Evolutionary conservation across 2,329 filamentous ascomycete genomes (phyloP), one percentile per base, ranked within the genome.

Genomic region (Hawksworthiomyces lignivorus): DNA sequence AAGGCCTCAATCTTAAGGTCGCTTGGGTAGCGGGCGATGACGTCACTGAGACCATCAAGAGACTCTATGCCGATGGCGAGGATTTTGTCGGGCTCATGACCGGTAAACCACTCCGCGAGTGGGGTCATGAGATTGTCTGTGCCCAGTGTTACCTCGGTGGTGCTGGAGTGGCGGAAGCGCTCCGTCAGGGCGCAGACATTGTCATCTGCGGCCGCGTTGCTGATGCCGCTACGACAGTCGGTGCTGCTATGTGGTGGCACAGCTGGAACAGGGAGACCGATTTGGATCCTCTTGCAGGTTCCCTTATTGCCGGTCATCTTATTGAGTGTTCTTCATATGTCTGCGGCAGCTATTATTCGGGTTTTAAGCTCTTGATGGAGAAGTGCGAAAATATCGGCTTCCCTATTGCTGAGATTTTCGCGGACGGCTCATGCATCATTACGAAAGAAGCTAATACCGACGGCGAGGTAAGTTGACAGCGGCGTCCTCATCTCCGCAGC

Each of bases 341-440:
- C 4, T 67, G 64, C 5, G 68, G 68, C 0, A 62, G 58, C 0
- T 70, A 71, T 38, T 72, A 69, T 44, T 56, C 65, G 1, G 68
- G 66, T 1, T 67, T 66, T 45, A 62, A 65, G 44, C 57, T 65
- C n/a, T 62, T 65, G 42, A 46, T 58, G 1, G 62, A 70, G 17
- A 53, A 67, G 28, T 17, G 20, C 31, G 17, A 32, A 14, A 64
- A 67, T 29, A 58, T 69, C 1, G 60, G 61, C 0, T 72, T 71
- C 40, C 67, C 66, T 1, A 70, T 74, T 45, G 69, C 65, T 0
- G 69, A 74, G 36, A 60, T 77, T 7, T 61, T 59, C 14, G 52
- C 46, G 1, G 65, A 69, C 46, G 70, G 70, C 0, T 41, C 43
- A 32, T 51, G 48, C 27, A 44, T 49, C 24, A 53, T 57, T 15